Base-by-base conservation (phyloP, 1,284 basidiomycete genomes). In the Athelia sp. region DNA sequence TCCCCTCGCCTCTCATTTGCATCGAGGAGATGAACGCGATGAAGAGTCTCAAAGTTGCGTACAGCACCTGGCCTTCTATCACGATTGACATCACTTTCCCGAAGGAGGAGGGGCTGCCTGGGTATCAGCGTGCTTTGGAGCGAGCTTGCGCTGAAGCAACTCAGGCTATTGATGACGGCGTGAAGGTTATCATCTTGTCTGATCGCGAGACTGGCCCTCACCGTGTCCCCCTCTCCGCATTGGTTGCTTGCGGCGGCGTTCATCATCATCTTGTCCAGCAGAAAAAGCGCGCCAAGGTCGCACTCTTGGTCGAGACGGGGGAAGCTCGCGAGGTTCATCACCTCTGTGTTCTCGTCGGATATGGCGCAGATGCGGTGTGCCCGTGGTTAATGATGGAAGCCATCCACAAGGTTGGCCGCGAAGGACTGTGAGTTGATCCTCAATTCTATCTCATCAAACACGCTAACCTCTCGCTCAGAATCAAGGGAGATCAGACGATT, bases 281-380 rank as follows among this genome's bases (percentile, higher is more conserved):
- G 67, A 97, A 95, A 79, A 93, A 93, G 75, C 87, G 94, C 58
- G 87, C 90, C 36, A 93, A 91, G 68, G 83, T 94, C 51, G 94
- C 94, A 2, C 76, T 98, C 51, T 87, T 98, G 81, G 75, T 97
- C 53, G 94, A 98, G 69, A 93, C 93, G n/a, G 94, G 81, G 43
- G 94, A 97, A 68, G 94, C 93, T 40, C 83, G 94, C 51, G 94
- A 98, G 71, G 93, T 97, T 3, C 94, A 98, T 61, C 94, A 97
- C 65, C 73, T 96, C 52, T 97, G 94, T 65, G 91, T 94, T 10
- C 81, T 98, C 46, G 82, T 96, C 52, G 93, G 93, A 3, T 98
- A 97, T 68, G 94, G 94, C 54, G 94, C 94, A n/a, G 94, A 98
- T 62, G 94, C 92, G 23, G 74, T 98, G 51, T 96, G 92, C 68